Percentiles rank a stretch among this genome's conserved stretches.
phyloP scores from a whole-genome alignment of 129 eudicot genomes.

The Escallonia rubra region DNA sequence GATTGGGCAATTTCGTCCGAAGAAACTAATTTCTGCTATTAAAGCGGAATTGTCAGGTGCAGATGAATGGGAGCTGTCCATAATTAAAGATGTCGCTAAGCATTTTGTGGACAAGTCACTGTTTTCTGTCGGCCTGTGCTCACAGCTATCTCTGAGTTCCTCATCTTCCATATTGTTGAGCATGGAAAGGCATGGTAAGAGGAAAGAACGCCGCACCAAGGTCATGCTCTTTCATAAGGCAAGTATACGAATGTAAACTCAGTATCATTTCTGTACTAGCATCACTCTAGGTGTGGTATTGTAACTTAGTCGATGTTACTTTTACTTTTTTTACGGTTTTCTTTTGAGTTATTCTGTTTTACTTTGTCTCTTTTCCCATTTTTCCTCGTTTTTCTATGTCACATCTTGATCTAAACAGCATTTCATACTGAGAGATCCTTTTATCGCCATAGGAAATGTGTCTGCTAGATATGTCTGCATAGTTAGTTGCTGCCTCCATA shows the following conservation, averaged over 20 bases:
- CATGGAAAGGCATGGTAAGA: constrained; percentile 60
- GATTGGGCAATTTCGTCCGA: constrained; percentile 76
- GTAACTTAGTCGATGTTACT: background rate
- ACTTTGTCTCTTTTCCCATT: background rate
- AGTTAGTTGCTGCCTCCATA: no score
- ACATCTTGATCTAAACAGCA: background rate
- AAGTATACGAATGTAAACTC: constrained; percentile 20
- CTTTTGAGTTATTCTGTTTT: background rate
- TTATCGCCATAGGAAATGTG: no score
- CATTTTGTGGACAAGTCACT: constrained; percentile 67
- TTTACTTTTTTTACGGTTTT: background rate
- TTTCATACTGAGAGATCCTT: no score
- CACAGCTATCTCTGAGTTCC: constrained; percentile 42
- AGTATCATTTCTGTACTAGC: constrained; percentile 5
- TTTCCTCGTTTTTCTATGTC: background rate
- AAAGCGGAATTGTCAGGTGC: constrained; percentile 35
- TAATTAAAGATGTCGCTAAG: constrained; percentile 42
- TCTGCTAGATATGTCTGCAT: no score
- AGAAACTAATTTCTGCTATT: constrained; percentile 56
- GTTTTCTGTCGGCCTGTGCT: constrained; percentile 49
- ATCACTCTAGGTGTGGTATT: background rate
- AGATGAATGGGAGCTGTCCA: constrained; percentile 30
- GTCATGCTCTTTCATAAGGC: constrained; percentile 67
- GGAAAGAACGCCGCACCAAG: constrained; percentile 43
- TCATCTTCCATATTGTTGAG: constrained; percentile 51